Conservation (phyloP, 164 flowering plant species). For the Euptelea pleiosperma region DNA sequence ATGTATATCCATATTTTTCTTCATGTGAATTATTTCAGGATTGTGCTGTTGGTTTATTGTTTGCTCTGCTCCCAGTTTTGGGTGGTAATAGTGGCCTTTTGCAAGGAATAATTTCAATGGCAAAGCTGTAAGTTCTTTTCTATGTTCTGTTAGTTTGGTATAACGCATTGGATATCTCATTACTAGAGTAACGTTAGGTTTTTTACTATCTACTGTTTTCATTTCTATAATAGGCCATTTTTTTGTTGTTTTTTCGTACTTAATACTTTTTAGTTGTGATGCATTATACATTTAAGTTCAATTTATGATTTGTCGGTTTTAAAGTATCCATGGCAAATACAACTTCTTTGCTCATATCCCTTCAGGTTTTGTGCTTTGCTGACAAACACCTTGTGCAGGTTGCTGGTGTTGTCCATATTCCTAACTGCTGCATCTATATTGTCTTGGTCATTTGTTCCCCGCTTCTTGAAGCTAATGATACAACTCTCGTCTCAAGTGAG, state of each 20-base stretch:
- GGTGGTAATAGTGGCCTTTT: slow-evolving; percentile 86
- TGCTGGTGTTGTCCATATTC: slow-evolving; percentile 68
- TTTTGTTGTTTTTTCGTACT: neutral
- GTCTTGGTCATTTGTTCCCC: slow-evolving; percentile 94
- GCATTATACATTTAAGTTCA: neutral
- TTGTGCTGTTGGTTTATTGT: slow-evolving; percentile 95
- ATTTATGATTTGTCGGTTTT: neutral
- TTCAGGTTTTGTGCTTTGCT: neutral
- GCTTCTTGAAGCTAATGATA: slow-evolving; percentile 88
- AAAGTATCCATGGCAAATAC: neutral
- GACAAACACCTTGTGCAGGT: slow-evolving; percentile 39
- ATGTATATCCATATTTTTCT: slow-evolving; percentile 7
- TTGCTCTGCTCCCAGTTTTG: slow-evolving; percentile 96
- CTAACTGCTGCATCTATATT: slow-evolving; percentile 60
- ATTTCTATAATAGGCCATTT: neutral
- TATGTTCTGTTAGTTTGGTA: slow-evolving; percentile 2
- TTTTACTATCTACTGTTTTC: neutral
- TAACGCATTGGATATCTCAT: neutral
- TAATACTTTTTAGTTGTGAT: neutral
- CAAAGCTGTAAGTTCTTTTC: slow-evolving; percentile 65
- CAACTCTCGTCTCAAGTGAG: slow-evolving; percentile 86
- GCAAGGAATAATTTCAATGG: slow-evolving; percentile 78
- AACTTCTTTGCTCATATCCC: neutral
- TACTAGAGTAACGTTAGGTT: neutral
- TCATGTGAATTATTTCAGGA: slow-evolving; percentile 51